These are phyloP conservation scores for Ilyonectria sp. DNA, from an alignment of 2,329 filamentous ascomycete species.

Conservation along the genomic window DNA sequence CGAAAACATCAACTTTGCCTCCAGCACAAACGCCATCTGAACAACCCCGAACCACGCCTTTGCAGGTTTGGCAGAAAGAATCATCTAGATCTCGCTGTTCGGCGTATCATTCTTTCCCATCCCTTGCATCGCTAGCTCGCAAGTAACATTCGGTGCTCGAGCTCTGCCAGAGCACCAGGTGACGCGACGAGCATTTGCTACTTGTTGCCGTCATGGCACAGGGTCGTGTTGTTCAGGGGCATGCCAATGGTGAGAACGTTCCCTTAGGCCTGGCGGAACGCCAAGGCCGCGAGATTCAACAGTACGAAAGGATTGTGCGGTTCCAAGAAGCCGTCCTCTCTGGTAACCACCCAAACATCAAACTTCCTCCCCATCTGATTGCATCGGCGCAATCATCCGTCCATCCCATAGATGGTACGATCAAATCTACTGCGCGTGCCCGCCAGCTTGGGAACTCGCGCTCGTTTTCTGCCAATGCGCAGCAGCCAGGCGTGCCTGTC, in stretches of 20 bases:
- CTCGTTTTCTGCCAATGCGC: conserved; percentile 56
- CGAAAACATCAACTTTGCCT: conserved; percentile 22
- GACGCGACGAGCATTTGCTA: conserved; percentile 43
- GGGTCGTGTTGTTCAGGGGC: conserved; percentile 37
- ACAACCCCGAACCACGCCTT: conserved; percentile 28
- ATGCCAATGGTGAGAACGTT: conserved; percentile 33
- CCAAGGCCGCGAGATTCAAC: conserved; percentile 71
- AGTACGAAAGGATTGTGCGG: conserved; percentile 85
- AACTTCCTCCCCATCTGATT: conserved; percentile 62
- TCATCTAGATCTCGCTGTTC: conserved; percentile 28
- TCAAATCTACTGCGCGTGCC: conserved; percentile 30
- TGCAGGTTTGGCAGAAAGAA: conserved; percentile 26
- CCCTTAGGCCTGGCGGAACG: conserved; percentile 57
- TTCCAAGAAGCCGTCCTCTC: conserved; percentile 87
- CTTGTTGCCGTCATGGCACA: conserved; percentile 48
- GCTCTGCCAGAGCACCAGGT: conserved; percentile 34
- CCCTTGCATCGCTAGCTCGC: conserved; percentile 31
- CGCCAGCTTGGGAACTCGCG: conserved; percentile 49
- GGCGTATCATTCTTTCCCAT: conserved; percentile 29
- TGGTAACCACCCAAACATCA: conserved; percentile 79
- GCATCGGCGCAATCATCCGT: conserved; percentile 38
- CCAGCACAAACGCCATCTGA: conserved; percentile 37
- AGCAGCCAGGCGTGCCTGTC: conserved; percentile 42
- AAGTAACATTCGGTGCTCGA: conserved; percentile 31
- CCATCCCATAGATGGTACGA: conserved; percentile 43